A percentile compares a stretch with the other conserved stretches of the same genome.
These are phyloP conservation scores for Lactifluus pinguis DNA, from an alignment of 768 basidiomycete genomes.

Conservation along the genomic window DNA sequence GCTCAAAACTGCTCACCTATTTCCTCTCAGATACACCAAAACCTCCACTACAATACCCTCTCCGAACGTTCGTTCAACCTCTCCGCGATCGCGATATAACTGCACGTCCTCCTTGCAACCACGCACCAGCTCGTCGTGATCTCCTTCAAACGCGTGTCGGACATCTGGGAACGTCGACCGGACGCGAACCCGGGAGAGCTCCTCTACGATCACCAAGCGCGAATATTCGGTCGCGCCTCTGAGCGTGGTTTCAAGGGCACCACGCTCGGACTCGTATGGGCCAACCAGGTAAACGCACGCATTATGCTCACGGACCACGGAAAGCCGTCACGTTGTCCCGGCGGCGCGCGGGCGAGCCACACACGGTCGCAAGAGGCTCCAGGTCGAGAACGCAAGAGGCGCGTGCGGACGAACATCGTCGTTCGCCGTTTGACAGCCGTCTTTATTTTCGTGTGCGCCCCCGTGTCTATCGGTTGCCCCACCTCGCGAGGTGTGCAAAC, in stretches of 20 bases:
- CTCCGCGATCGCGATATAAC: conserved; percentile 50
- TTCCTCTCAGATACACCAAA: conserved; percentile 59
- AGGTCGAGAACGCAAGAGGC: conserved; percentile 11
- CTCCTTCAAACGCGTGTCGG: conserved; percentile 83
- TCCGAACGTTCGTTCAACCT: conserved; percentile 67
- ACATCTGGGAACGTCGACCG: conserved; percentile 44
- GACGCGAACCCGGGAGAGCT: conserved; percentile 31
- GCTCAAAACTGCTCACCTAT: conserved; percentile 57
- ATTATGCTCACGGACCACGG: conserved; percentile 77
- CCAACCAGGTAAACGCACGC: conserved; percentile 82
- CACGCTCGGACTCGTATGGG: conserved; percentile 83
- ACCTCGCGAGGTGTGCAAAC: conserved; percentile 45
- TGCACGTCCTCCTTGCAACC: conserved; percentile 58
- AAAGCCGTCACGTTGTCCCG: conserved; percentile 49
- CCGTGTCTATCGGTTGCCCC: conserved; percentile 67
- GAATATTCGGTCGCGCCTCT: conserved; percentile 59
- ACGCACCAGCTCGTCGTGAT: conserved; percentile 61
- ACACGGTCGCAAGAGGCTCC: conserved; percentile 27
- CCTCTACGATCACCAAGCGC: conserved; percentile 62
- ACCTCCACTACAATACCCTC: conserved; percentile 48
- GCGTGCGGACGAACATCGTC: conserved; percentile 37
- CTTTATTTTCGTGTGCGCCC: conserved; percentile 59
- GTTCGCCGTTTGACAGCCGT: conserved; percentile 69
- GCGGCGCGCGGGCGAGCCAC: conserved; percentile 25
- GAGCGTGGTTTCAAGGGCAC: conserved; percentile 68